Base-by-base conservation (phyloP, 2,329 filamentous ascomycete genomes). In the Didymella lethalis region DNA sequence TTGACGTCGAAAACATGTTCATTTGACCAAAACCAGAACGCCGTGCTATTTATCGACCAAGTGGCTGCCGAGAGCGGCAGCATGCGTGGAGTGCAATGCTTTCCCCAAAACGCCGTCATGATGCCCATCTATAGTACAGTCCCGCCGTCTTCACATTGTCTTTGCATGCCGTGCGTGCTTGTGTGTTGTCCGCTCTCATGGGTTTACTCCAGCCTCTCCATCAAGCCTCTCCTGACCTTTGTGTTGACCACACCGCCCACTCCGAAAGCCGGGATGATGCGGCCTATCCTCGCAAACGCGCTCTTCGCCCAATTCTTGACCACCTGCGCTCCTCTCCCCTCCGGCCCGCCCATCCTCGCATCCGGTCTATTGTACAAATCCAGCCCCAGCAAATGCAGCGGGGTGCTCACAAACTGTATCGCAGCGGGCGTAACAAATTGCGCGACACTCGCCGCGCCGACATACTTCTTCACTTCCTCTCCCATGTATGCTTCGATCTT, bases 191-290 rank as follows among this genome's bases (percentile, higher is more conserved):
- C 34, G 34, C 34, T 18, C 16, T n/a, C 31, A 10, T 5, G 11
- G 6, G n/a, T 7, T 18, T 43, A 46, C 51, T 76, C 74, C 41
- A 78, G 46, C 58, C 48, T 61, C 29, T 80, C 80, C 89, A 96
- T 93, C 67, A 94, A 73, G 52, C 74, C 80, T 70, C 79, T 82
- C 67, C 93, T 84, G 44, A 94, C 82, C 70, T 90, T 88, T 59
- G 84, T 84, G 78, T 97, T 97, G 11, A 95, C 90, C 11, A 96
- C 91, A 0, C 93, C 93, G 0, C 93, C 93, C 12, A 96, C 84
- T 2, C 93, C 93, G 81, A 94, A 97, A 0, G 93, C 93, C 18
- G 93, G 93, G 2, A 97, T 84, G 59, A 97, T 96, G 70, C 93
- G 85, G 61, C 90, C 90, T 77, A 97, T 90, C 53, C 93, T 81